Evolutionary conservation across 1,139 yeast species (phyloP).

Genomic region (Blastobotrys niveus): DNA sequence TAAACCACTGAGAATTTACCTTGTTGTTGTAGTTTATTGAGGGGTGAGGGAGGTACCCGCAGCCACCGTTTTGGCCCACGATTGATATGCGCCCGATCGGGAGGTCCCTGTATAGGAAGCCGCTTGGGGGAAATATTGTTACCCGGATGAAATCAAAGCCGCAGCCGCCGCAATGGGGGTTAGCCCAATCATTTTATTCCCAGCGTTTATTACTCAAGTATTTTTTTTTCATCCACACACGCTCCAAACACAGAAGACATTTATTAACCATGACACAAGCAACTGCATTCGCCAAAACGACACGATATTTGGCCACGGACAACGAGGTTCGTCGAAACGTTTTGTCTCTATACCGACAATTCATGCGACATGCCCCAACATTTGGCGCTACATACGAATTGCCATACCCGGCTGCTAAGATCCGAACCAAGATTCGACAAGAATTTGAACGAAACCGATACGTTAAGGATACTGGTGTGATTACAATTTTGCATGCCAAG

Average conservation of each 20-base stretch:
- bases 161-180: too few relatives aligned
- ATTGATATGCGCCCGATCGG: too few relatives aligned
- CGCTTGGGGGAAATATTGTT: too few relatives aligned
- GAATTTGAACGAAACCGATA: slow-evolving; percentile 83
- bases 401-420: slow-evolving; percentile 75
- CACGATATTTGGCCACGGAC: slow-evolving; percentile 58
- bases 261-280: slow-evolving; percentile 64
- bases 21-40: too few relatives aligned
- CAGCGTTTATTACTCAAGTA: neutral
- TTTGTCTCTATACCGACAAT: slow-evolving; percentile 66
- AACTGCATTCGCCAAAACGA: slow-evolving; percentile 80
- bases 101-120: too few relatives aligned
- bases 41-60: too few relatives aligned
- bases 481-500: slow-evolving; percentile 66
- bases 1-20: too few relatives aligned
- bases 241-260: too few relatives aligned
- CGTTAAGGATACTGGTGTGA: slow-evolving; percentile 58
- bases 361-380: slow-evolving; percentile 52
- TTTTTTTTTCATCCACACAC: neutral
- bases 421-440: slow-evolving; percentile 80
- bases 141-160: too few relatives aligned
- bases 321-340: slow-evolving; percentile 62
- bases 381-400: slow-evolving; percentile 62
- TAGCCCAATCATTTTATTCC: too few relatives aligned
- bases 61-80: too few relatives aligned